A percentile compares a stretch with the other conserved stretches of the same genome.
These are phyloP conservation scores for Leccinum disarticulatum DNA, from an alignment of 768 basidiomycete species.

Conservation along the genomic window DNA sequence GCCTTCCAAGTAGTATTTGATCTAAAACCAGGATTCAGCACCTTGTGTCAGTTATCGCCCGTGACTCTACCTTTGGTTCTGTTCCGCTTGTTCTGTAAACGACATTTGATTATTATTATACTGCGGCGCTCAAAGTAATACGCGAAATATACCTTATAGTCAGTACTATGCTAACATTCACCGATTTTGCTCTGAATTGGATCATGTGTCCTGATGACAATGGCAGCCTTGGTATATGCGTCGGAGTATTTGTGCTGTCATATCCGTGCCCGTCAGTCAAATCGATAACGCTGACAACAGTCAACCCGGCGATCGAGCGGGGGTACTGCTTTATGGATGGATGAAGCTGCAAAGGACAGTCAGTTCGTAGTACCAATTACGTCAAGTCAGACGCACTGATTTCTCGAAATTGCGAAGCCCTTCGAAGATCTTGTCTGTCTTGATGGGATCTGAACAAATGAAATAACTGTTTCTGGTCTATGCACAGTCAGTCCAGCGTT, in stretches of 20 bases:
- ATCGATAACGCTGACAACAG: conserved; percentile 66
- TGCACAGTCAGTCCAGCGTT: conserved; percentile 1
- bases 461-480: conserved; percentile 86
- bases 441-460: conserved; percentile 64
- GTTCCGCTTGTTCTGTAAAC: conserved; percentile 77
- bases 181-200: conserved; percentile 58
- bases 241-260: conserved; percentile 72
- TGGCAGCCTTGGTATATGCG: conserved; percentile 59
- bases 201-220: conserved; percentile 86
- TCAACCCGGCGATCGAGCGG: conserved; percentile 54
- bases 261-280: conserved; percentile 63
- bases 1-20: conserved; percentile 90
- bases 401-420: conserved; percentile 60
- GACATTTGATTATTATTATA: not conserved
- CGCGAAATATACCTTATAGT: conserved; percentile 58
- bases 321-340: conserved; percentile 50
- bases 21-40: conserved; percentile 37
- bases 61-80: conserved; percentile 70
- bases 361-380: not conserved
- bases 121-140: not conserved
- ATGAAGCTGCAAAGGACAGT: conserved; percentile 18
- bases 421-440: conserved; percentile 66
- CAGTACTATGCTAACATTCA: conserved; percentile 54
- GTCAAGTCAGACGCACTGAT: conserved; percentile 23
- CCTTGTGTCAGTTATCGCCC: not conserved